Percentiles rank a stretch among this genome's conserved stretches.
These are phyloP conservation scores for Scedosporium minutisporum DNA, from an alignment of 2,329 filamentous ascomycete species.

Conservation along the genomic window DNA sequence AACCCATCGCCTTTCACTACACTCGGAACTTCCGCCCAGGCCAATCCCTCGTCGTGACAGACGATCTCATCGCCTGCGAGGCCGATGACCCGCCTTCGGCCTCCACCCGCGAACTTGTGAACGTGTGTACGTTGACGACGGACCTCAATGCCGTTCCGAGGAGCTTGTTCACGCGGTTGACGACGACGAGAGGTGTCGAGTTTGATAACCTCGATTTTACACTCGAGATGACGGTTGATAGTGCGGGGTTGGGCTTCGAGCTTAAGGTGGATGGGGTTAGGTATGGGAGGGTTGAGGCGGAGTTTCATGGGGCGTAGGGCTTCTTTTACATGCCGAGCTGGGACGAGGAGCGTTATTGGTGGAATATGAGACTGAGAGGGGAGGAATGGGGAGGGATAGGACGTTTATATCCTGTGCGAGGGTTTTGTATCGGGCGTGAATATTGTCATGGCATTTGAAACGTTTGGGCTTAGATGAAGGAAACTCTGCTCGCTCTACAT, in stretches of 20 bases:
- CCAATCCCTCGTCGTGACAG: slow-evolving; percentile 67
- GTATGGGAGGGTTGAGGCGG: slow-evolving; percentile 68
- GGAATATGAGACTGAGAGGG: not conserved
- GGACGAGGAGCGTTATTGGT: not conserved
- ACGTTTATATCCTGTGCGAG: too few relatives aligned
- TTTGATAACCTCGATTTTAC: slow-evolving; percentile 78
- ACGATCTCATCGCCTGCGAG: slow-evolving; percentile 70
- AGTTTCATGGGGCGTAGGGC: slow-evolving; percentile 50
- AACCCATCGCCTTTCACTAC: slow-evolving; percentile 74
- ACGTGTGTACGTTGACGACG: slow-evolving; percentile 73
- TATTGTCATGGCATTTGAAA: too few relatives aligned
- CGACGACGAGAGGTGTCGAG: slow-evolving; percentile 69
- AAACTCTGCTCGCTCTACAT: too few relatives aligned
- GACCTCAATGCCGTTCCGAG: slow-evolving; percentile 68
- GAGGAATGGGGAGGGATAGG: not conserved
- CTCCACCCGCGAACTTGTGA: slow-evolving; percentile 52
- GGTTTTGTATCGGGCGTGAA: too few relatives aligned
- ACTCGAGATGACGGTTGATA: slow-evolving; percentile 74
- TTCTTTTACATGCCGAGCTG: not conserved
- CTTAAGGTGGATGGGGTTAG: slow-evolving; percentile 68
- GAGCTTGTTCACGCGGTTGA: slow-evolving; percentile 63
- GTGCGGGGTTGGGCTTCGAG: slow-evolving; percentile 67
- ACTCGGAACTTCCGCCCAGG: slow-evolving; percentile 75
- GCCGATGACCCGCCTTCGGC: slow-evolving; percentile 54
- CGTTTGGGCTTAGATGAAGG: too few relatives aligned